Evolutionary conservation across 1,139 yeast genomes (phyloP).

Genomic region (Debaryomyces nepalensis): DNA sequence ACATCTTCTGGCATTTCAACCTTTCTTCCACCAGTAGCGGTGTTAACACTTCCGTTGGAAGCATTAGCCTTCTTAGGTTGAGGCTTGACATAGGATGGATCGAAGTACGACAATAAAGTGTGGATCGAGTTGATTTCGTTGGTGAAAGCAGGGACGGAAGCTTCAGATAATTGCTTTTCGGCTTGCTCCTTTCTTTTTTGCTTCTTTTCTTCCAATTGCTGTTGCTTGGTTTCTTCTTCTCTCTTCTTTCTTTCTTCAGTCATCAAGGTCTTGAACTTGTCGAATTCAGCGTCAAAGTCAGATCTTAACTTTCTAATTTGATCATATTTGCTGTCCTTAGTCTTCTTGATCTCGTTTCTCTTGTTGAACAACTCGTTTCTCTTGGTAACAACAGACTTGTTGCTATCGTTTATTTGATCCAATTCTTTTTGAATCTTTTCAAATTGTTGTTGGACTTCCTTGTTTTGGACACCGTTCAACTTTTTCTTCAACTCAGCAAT

Average conservation of each 20-base stretch:
- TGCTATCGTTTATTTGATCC: slow-evolving; percentile 60
- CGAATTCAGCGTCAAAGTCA: slow-evolving; percentile 72
- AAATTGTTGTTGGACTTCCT: slow-evolving; percentile 61
- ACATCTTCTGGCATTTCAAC: slow-evolving; percentile 68
- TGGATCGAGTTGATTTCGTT: slow-evolving; percentile 76
- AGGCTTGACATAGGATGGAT: slow-evolving; percentile 77
- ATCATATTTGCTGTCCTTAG: slow-evolving; percentile 70
- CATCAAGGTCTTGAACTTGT: slow-evolving; percentile 71
- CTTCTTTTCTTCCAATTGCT: slow-evolving; percentile 60
- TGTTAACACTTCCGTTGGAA: slow-evolving; percentile 31
- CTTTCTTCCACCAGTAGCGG: slow-evolving; percentile 41
- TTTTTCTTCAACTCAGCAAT: slow-evolving; percentile 76
- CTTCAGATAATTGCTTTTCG: slow-evolving; percentile 65
- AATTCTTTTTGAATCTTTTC: slow-evolving; percentile 67
- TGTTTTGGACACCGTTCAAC: slow-evolving; percentile 65
- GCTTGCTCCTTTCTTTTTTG: slow-evolving; percentile 67
- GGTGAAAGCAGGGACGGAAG: slow-evolving; percentile 85
- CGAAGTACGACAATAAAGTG: slow-evolving; percentile 70
- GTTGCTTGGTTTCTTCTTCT: slow-evolving; percentile 66
- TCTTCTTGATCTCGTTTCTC: slow-evolving; percentile 70
- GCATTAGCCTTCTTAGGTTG: slow-evolving; percentile 30
- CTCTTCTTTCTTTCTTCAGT: slow-evolving; percentile 72
- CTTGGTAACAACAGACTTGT: slow-evolving; percentile 69
- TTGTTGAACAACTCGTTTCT: slow-evolving; percentile 65
- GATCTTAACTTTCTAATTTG: slow-evolving; percentile 66